Base-by-base conservation (phyloP, 2,329 filamentous ascomycete genomes). In the Calonectria leucothoes region DNA sequence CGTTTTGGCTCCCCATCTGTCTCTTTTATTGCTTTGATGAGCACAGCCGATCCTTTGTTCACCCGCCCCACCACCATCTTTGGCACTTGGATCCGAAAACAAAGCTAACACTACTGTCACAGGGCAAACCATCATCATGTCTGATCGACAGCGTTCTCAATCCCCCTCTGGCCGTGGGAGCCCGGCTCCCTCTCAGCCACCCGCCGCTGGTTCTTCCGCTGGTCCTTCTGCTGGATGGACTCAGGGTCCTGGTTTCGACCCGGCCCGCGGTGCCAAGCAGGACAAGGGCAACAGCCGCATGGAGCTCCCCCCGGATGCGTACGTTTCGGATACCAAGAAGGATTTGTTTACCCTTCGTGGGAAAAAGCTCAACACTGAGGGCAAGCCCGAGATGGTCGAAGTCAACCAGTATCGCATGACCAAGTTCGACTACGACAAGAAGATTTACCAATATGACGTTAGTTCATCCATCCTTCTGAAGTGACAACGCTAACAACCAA, bases 401-500 rank as follows among this genome's bases (percentile, higher is more conserved):
- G 85, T 98, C 45, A 98, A 98, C 82, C 92, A 95, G 14, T 98
- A 93, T 84, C 89, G 92, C 0, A 92, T 98, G 69, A 84, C 82
- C 0, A 84, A 86, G 12, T 91, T 92, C 48, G 81, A 85, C 69
- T 92, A 92, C 0, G 87, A 83, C 2, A 89, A 87, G 15, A 89
- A 91, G 0, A 90, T 98, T 27, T 92, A 92, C 75, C 96, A 98
- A 81, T 98, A 96, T 78, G 95, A 98, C 85, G 94, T 96, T 86
- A 89, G 93, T 89, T 65, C 33, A n/a, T 10, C 14, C 14, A 55
- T 61, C 20, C 57, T 8, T 15, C 20, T 6, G 4, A 10, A n/a
- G 23, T 27, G 27, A 27, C 39, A 37, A 61, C 29, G 25, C 70
- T 81, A 69, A 79, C 63, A 68, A 12, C 5, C 14, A 31, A 20